Conservation (phyloP, 495 filamentous ascomycete species). For the Neurospora sp. region DNA sequence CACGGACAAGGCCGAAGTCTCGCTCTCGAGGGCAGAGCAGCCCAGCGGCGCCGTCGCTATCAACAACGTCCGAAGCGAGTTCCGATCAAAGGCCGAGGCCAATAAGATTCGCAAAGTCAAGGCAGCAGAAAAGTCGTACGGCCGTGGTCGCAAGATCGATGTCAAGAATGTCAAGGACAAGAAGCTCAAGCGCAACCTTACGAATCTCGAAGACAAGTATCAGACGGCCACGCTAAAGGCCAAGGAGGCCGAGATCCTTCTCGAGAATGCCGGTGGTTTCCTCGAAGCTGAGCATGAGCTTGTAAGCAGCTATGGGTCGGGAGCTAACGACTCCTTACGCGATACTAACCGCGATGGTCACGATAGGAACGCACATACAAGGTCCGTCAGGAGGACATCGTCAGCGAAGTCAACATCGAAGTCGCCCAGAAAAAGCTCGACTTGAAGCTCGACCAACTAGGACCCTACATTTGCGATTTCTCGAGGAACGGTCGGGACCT, state of each 20-base stretch:
- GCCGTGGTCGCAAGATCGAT: conserved; percentile 63
- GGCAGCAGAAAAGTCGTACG: conserved; percentile 71
- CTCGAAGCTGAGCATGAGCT: conserved; percentile 81
- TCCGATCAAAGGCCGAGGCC: conserved; percentile 30
- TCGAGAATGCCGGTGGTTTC: conserved; percentile 79
- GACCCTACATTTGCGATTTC: conserved; percentile 81
- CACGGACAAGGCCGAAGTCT: conserved; percentile 9
- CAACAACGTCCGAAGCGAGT: conserved; percentile 33
- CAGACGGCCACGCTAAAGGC: conserved; percentile 69
- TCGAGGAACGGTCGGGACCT: conserved; percentile 79
- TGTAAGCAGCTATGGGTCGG: background rate
- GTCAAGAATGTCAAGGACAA: conserved; percentile 58
- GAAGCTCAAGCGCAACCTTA: conserved; percentile 75
- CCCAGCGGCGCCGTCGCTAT: conserved; percentile 38
- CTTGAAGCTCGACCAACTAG: conserved; percentile 68
- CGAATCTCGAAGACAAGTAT: conserved; percentile 67
- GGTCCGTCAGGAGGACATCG: conserved; percentile 81
- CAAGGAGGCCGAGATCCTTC: conserved; percentile 89
- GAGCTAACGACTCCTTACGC: background rate
- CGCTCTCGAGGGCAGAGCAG: conserved; percentile 11
- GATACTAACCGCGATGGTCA: background rate
- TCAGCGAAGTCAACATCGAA: conserved; percentile 59
- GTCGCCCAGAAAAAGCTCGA: conserved; percentile 90
- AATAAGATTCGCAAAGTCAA: conserved; percentile 33
- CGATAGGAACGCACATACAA: conserved; percentile 69